Base-by-base conservation (phyloP, 2,329 filamentous ascomycete species). In the Aspergillus terreus region DNA sequence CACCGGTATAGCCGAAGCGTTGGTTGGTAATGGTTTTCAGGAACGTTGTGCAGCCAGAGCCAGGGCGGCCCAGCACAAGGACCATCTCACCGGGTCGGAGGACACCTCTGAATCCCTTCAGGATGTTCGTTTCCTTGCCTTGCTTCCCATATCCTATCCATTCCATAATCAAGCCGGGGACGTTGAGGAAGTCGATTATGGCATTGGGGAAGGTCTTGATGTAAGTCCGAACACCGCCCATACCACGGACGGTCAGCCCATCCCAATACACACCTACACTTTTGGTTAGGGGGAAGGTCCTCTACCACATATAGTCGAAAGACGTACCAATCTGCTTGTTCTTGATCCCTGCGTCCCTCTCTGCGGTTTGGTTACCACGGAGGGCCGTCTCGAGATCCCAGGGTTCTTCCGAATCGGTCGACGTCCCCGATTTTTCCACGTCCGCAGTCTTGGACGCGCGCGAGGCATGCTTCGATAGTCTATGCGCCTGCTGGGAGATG, bases 1-100 rank as follows among this genome's bases (percentile, higher is more conserved):
- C 72, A 1, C 74, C 76, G n/a, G 80, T 82, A 58, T 83, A 85
- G 4, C 82, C 81, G 57, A 76, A 80, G 15, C 82, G 78, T 64
- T 87, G 84, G 63, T 88, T 88, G 14, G 84, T 78, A 52, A 88
- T 85, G 1, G 81, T 76, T 68, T 85, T 86, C 49, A 88, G 76
- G 58, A 88, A 87, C 0, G 85, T 86, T 1, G 84, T 86, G 65
- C 85, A 88, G 23, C 85, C 85, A 0, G 82, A 85, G 0, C 89
- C 89, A 0, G 90, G 90, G 55, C 85, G 82, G 19, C 90, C 90
- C 6, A 95, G 77, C 0, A 95, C 90, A 2, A 95, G 77, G 0
- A 92, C 81, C 90, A 96, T 95, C 76, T 96, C 91, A 1, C 91
- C 92, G 0, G 90, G 88, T 57, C 86, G 84, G 51, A 84, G 82